Conservation (phyloP, 176 grass and related monocot species). For the Neostapfia colusana region DNA sequence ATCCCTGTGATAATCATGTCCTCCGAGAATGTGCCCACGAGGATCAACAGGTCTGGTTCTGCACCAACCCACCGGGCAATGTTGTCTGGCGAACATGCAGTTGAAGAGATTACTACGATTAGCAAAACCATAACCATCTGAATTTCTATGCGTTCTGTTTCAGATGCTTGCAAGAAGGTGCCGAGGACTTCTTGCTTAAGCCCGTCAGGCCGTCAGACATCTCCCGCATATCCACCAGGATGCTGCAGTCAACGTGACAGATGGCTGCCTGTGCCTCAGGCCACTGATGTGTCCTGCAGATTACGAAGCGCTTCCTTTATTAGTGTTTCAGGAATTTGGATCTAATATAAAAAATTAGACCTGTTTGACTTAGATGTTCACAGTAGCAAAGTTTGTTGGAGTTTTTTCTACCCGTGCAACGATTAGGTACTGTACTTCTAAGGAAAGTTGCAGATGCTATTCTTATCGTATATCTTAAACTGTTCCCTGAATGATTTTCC, state of each 20-base stretch:
- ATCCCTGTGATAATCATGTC: slow-evolving; percentile 53
- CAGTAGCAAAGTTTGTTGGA: neutral
- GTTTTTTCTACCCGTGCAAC: neutral
- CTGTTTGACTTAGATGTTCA: neutral
- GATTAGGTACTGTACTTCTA: no score
- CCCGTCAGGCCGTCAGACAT: slow-evolving; percentile 47
- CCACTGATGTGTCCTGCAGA: no score
- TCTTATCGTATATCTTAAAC: neutral
- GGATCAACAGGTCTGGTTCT: slow-evolving; percentile 35
- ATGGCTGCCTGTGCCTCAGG: neutral
- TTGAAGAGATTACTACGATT: neutral
- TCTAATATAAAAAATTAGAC: neutral
- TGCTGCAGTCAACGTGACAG: slow-evolving; percentile 19
- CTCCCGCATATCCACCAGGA: slow-evolving; percentile 39
- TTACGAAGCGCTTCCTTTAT: neutral
- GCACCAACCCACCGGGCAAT: neutral
- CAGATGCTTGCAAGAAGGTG: slow-evolving; percentile 55
- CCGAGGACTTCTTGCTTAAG: slow-evolving; percentile 48
- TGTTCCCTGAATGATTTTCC: neutral
- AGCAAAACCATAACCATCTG: no score
- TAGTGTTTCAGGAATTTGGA: neutral
- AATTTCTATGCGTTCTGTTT: neutral
- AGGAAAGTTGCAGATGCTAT: no score
- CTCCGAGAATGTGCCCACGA: slow-evolving; percentile 48
- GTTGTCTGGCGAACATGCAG: neutral